These are phyloP conservation scores for Populus deltoides DNA, from an alignment of 345 rosid genomes.

Conservation along the genomic window DNA sequence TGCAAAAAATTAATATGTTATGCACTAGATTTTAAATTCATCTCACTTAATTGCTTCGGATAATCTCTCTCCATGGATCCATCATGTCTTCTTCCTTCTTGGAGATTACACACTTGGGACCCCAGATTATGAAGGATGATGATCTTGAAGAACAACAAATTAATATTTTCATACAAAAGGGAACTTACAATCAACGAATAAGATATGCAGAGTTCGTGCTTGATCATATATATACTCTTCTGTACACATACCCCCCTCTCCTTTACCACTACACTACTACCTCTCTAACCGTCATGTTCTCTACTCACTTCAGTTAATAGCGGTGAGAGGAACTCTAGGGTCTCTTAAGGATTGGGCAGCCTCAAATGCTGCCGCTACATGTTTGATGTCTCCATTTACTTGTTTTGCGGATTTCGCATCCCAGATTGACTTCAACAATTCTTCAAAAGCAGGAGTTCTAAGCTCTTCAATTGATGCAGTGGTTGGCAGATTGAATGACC, in stretches of 20 bases:
- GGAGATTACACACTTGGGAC: too few species aligned
- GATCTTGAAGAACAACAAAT: too few species aligned
- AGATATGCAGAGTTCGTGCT: conserved; percentile 4
- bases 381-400: conserved; percentile 73
- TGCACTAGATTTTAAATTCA: too few species aligned
- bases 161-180: neutral
- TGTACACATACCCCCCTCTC: conserved; percentile 33
- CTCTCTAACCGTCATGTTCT: conserved; percentile 7
- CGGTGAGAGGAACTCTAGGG: conserved; percentile 83
- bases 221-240: conserved; percentile 8
- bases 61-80: too few species aligned
- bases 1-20: neutral
- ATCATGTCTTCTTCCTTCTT: too few species aligned
- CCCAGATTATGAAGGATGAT: too few species aligned
- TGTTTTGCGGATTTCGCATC: conserved; percentile 60
- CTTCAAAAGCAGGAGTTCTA: conserved; percentile 81
- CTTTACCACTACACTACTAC: conserved; percentile 12
- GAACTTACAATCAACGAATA: conserved; percentile 34
- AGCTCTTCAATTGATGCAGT: conserved; percentile 78
- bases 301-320: conserved; percentile 55
- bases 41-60: too few species aligned
- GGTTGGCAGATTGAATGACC: conserved; percentile 72
- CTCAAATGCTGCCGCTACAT: conserved; percentile 46
- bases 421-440: conserved; percentile 66
- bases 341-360: conserved; percentile 67